A percentile compares a stretch with the other conserved stretches of the same genome.
Conservation (phyloP, 306 rosid species). For the Cucumis sativus region DNA sequence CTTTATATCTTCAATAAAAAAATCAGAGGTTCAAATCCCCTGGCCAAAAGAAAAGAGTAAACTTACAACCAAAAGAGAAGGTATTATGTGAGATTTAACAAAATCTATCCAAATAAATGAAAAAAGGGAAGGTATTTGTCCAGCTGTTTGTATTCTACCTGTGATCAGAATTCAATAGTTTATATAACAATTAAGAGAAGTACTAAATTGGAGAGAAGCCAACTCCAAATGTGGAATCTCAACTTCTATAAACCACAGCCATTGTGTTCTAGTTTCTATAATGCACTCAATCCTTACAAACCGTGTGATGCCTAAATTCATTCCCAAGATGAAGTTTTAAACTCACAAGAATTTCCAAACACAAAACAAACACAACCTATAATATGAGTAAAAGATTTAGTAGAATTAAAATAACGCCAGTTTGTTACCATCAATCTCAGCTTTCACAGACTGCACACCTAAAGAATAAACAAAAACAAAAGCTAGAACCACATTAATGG, state of each 20-base stretch:
- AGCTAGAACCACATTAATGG: too few relatives aligned
- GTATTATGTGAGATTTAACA: background rate
- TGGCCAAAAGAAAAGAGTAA: too few relatives aligned
- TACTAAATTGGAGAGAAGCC: background rate
- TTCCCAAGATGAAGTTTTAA: background rate
- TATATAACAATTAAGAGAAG: background rate
- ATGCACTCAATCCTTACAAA: background rate
- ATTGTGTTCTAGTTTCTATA: background rate
- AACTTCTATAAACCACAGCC: background rate
- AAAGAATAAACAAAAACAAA: too few relatives aligned
- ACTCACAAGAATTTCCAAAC: too few relatives aligned
- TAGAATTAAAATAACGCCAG: too few relatives aligned
- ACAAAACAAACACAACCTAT: too few relatives aligned
- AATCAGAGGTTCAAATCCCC: too few relatives aligned
- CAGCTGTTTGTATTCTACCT: constrained; percentile 70
- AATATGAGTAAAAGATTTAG: too few relatives aligned
- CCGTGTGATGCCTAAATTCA: background rate
- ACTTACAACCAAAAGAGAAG: background rate
- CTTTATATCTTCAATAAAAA: too few relatives aligned
- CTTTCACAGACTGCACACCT: too few relatives aligned
- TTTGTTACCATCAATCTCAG: too few relatives aligned
- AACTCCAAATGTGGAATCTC: background rate
- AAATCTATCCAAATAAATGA: background rate
- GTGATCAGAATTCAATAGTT: constrained; percentile 1
- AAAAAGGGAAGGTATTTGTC: constrained; percentile 22